Percentiles rank a stretch among this genome's conserved stretches.
Conservation (phyloP, 306 rosid genomes). For the Cajanus cajan region DNA sequence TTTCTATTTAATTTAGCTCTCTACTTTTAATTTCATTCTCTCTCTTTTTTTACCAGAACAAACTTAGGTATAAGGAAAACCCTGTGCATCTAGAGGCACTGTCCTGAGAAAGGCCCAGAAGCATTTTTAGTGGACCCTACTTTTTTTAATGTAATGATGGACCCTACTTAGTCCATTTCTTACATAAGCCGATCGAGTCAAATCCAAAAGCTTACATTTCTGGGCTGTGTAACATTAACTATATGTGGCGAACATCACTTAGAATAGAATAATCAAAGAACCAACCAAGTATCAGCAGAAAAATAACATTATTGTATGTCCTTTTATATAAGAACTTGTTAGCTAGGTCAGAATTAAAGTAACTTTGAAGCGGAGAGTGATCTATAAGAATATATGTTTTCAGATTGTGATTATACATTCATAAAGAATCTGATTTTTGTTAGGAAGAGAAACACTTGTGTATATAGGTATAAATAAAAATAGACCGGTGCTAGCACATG, state of each 20-base stretch:
- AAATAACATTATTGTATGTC: not conserved
- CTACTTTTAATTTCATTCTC: not conserved
- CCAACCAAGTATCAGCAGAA: not conserved
- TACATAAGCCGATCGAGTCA: not conserved
- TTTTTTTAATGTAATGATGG: too few species aligned
- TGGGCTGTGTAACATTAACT: not conserved
- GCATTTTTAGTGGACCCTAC: not conserved
- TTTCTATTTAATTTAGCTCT: not conserved
- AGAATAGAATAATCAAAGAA: not conserved
- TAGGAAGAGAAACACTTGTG: not conserved
- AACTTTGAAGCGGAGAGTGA: not conserved
- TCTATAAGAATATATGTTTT: not conserved
- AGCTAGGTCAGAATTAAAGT: slow-evolving; percentile 8
- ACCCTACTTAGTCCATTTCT: too few species aligned
- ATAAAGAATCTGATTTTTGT: not conserved
- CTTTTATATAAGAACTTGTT: not conserved
- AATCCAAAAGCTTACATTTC: not conserved
- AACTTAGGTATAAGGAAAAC: not conserved
- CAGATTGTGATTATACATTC: not conserved
- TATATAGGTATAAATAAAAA: not conserved
- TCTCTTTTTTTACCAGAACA: not conserved
- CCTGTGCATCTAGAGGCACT: too few species aligned
- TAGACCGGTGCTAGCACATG: not conserved
- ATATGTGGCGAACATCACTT: not conserved
- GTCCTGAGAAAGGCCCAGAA: too few species aligned